Percentiles rank a stretch among this genome's conserved stretches.
These are phyloP conservation scores for Geranium incanum DNA, from an alignment of 441 rosid genomes.

Conservation along the genomic window DNA sequence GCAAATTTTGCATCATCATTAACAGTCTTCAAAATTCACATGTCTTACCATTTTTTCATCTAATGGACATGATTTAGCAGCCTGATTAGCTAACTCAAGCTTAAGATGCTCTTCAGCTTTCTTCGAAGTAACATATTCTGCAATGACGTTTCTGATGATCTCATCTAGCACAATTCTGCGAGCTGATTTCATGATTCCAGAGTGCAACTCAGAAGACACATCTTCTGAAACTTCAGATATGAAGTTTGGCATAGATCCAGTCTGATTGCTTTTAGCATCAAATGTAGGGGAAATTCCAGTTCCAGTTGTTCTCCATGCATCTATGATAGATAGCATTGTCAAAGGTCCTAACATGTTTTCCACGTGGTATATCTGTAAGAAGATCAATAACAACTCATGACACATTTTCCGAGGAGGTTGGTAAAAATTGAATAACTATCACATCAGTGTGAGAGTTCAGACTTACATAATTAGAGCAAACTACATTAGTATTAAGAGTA, in stretches of 20 bases:
- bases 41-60: constrained; percentile 35
- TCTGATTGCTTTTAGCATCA: constrained; percentile 30
- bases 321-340: constrained; percentile 44
- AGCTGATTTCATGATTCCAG: constrained; percentile 66
- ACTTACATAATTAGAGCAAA: neutral
- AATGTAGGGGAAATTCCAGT: constrained; percentile 20
- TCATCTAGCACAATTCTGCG: constrained; percentile 77
- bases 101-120: constrained; percentile 43
- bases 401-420: neutral
- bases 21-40: constrained; percentile 11
- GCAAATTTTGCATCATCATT: neutral
- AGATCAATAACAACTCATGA: constrained; percentile 14
- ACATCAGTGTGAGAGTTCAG: neutral
- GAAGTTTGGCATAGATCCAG: constrained; percentile 31
- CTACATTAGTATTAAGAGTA: neutral
- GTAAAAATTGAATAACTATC: neutral
- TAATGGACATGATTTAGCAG: constrained; percentile 24
- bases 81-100: constrained; percentile 29
- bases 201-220: constrained; percentile 70
- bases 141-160: constrained; percentile 54
- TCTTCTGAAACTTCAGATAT: constrained; percentile 58
- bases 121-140: constrained; percentile 44
- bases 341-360: constrained; percentile 52
- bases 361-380: constrained; percentile 56
- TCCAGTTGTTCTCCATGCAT: constrained; percentile 43